These are phyloP conservation scores for Pseudocercospora fijiensis DNA, from an alignment of 2,329 filamentous ascomycete species.

Conservation along the genomic window DNA sequence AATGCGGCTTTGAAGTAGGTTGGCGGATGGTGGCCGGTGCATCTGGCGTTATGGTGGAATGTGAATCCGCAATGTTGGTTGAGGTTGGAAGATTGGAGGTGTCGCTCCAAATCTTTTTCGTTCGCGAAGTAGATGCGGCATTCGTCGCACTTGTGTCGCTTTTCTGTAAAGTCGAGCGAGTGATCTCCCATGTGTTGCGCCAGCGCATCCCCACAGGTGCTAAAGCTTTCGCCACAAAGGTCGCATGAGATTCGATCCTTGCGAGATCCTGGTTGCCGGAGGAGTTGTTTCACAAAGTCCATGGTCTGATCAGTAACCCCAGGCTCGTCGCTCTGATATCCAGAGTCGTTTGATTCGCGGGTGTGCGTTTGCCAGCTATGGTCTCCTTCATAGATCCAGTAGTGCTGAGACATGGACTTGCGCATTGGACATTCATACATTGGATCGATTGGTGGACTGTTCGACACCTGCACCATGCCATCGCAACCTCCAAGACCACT, in stretches of 20 bases:
- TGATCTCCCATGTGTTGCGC: conserved; percentile 27
- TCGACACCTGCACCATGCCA: conserved; percentile 22
- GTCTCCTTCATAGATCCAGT: conserved; percentile 28
- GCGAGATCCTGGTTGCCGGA: conserved; percentile 18
- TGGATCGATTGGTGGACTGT: conserved; percentile 18
- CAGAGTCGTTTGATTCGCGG: conserved; percentile 9
- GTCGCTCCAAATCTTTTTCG: conserved; percentile 26
- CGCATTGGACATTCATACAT: conserved; percentile 5
- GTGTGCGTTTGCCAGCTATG: conserved; percentile 17
- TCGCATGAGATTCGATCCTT: conserved; percentile 21
- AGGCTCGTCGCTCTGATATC: conserved; percentile 7
- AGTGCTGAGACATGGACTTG: conserved; percentile 22
- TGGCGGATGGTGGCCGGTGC: conserved; percentile 27
- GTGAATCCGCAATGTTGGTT: conserved; percentile 30
- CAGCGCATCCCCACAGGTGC: conserved; percentile 18
- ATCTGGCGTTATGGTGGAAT: conserved; percentile 24
- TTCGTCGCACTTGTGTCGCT: conserved; percentile 29
- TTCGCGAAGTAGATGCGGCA: conserved; percentile 29
- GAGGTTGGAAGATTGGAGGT: conserved; percentile 26
- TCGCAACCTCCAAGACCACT: conserved; percentile 27
- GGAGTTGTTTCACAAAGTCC: conserved; percentile 22
- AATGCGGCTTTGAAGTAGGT: conserved; percentile 24
- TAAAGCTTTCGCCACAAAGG: conserved; percentile 25
- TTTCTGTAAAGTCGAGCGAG: conserved; percentile 28
- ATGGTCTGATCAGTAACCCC: conserved; percentile 21